Conservation (phyloP, 805 yeast species). For the Ogataea chonburiensis region DNA sequence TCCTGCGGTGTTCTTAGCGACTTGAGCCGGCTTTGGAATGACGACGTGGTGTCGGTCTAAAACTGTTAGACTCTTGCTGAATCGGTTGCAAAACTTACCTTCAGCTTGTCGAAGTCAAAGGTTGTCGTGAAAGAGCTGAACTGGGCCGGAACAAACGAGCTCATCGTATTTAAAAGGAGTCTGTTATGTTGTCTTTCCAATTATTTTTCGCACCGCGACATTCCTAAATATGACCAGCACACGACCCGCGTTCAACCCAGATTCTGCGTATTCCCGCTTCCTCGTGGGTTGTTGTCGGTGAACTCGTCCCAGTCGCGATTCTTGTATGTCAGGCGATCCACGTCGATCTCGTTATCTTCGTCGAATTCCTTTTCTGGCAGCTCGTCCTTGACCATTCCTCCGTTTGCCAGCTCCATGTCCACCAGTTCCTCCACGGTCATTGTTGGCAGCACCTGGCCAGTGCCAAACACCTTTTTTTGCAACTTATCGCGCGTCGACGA, state of each 20-base stretch:
- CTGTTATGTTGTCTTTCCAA: slow-evolving; percentile 5
- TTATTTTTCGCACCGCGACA: slow-evolving; percentile 11
- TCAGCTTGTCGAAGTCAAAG: slow-evolving; percentile 34
- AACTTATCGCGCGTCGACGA: slow-evolving; percentile 52
- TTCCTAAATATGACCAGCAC: slow-evolving; percentile 2
- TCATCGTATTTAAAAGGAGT: slow-evolving; percentile 16
- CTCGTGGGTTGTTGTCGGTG: slow-evolving; percentile 79
- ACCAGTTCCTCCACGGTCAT: slow-evolving; percentile 92
- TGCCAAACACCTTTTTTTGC: slow-evolving; percentile 71
- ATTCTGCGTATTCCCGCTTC: slow-evolving; percentile 82
- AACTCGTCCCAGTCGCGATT: slow-evolving; percentile 93
- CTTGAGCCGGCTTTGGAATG: slow-evolving; percentile 60
- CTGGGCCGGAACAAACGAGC: slow-evolving; percentile 38
- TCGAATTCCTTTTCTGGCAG: slow-evolving; percentile 46
- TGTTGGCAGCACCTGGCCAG: slow-evolving; percentile 90
- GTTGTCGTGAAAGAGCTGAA: slow-evolving; percentile 34
- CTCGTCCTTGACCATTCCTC: slow-evolving; percentile 64
- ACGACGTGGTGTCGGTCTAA: slow-evolving; percentile 35
- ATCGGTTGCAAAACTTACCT: slow-evolving; percentile 22
- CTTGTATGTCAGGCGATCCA: slow-evolving; percentile 68
- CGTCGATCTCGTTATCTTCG: slow-evolving; percentile 60
- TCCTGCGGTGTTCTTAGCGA: slow-evolving; percentile 83
- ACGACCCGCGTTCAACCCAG: slow-evolving; percentile 40
- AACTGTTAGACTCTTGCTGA: neutral
- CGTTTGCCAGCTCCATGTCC: slow-evolving; percentile 80